phyloP scores from a whole-genome alignment of 2,329 filamentous ascomycete species.

The Aureobasidium subglaciale region DNA sequence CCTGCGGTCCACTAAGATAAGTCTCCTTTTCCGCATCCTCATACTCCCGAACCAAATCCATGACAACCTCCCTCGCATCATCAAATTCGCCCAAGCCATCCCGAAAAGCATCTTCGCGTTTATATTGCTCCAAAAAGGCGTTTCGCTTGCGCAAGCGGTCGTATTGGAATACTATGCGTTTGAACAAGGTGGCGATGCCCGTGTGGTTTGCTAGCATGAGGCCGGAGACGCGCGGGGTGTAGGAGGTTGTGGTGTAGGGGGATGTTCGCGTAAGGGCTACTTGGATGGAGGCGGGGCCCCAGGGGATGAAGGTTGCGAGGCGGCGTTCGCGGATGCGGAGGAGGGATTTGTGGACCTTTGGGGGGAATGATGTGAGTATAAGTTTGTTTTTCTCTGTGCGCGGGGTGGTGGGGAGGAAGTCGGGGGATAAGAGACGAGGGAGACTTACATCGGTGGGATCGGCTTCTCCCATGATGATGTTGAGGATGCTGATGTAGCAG shows the following conservation, averaged over 20 bases:
- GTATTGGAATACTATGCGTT: slow-evolving; percentile 86
- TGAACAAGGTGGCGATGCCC: slow-evolving; percentile 93
- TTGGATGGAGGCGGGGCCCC: slow-evolving; percentile 96
- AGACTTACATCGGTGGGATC: slow-evolving; percentile 76
- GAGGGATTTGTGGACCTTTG: slow-evolving; percentile 82
- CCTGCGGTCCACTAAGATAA: slow-evolving; percentile 63
- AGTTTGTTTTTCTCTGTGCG: too few relatives aligned
- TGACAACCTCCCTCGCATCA: slow-evolving; percentile 83
- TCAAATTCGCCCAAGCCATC: slow-evolving; percentile 94
- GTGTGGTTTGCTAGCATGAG: slow-evolving; percentile 98
- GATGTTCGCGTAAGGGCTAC: slow-evolving; percentile 95
- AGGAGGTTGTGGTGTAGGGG: slow-evolving; percentile 90
- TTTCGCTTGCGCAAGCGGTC: slow-evolving; percentile 92
- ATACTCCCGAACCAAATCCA: slow-evolving; percentile 87
- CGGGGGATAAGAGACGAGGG: neutral
- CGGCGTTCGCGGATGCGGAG: slow-evolving; percentile 90
- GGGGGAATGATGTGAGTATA: neutral
- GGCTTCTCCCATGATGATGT: slow-evolving; percentile 97
- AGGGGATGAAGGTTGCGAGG: slow-evolving; percentile 93
- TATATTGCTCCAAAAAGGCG: slow-evolving; percentile 93
- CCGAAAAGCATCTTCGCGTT: slow-evolving; percentile 87
- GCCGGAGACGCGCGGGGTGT: slow-evolving; percentile 80
- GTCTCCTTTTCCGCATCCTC: slow-evolving; percentile 88
- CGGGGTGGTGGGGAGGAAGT: neutral
- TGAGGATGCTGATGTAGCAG: slow-evolving; percentile 97